Evolutionary conservation across 2,329 filamentous ascomycete genomes (phyloP).

Genomic region (Stagonosporopsis tanaceti): DNA sequence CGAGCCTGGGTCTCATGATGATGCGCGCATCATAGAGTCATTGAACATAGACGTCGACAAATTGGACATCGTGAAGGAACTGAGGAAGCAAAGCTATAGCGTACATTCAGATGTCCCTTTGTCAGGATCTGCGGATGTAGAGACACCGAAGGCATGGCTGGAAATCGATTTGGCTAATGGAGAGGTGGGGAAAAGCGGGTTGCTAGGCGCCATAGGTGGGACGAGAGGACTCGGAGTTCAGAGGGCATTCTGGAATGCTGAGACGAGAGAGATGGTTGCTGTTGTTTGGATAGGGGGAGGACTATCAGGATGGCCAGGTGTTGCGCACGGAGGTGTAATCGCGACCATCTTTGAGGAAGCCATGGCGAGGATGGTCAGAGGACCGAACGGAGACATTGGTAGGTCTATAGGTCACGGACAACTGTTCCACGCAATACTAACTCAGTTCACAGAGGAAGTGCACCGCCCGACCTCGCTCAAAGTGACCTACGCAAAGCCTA

Average conservation of each 20-base stretch:
- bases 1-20: constrained; percentile 38
- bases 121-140: constrained; percentile 23
- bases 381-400: constrained; percentile 49
- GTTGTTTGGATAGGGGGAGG: constrained; percentile 74
- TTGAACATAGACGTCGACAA: constrained; percentile 39
- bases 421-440: neutral
- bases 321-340: constrained; percentile 75
- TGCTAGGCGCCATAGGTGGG: constrained; percentile 46
- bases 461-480: constrained; percentile 50
- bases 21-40: constrained; percentile 37
- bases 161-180: constrained; percentile 41
- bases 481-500: constrained; percentile 69
- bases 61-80: constrained; percentile 43
- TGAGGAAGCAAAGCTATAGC: constrained; percentile 40
- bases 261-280: constrained; percentile 65
- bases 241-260: constrained; percentile 69
- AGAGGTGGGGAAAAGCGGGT: constrained; percentile 29
- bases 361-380: constrained; percentile 70
- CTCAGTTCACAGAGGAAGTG: constrained; percentile 31
- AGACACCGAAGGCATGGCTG: constrained; percentile 39
- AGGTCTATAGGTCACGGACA: constrained; percentile 6
- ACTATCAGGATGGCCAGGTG: constrained; percentile 72
- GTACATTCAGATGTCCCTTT: constrained; percentile 36
- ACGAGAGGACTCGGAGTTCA: constrained; percentile 58
- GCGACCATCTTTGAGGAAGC: constrained; percentile 75